Evolutionary conservation across 2,329 filamentous ascomycete species (phyloP).

Genomic region (Phaeoacremonium minimum): DNA sequence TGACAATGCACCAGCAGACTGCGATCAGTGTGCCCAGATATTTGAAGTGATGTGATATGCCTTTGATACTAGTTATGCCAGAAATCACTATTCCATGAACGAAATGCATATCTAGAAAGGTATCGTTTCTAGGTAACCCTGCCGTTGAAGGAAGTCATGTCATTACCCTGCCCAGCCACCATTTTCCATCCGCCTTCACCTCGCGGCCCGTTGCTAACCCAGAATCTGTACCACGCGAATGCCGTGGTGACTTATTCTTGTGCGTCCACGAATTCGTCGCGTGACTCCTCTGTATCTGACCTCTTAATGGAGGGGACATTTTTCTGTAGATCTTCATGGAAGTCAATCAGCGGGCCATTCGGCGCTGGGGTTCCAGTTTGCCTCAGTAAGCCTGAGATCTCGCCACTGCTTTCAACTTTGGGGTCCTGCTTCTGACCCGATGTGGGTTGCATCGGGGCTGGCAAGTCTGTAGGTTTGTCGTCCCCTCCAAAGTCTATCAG

Average conservation of each 20-base stretch:
- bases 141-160: no score
- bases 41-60: no score
- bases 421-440: constrained; percentile 3
- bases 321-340: constrained; percentile 49
- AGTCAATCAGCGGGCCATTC: constrained; percentile 51
- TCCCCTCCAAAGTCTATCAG: constrained; percentile 56
- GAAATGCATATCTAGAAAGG: background rate
- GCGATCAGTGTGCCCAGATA: no score
- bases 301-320: constrained; percentile 34
- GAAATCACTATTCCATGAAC: background rate
- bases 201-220: no score
- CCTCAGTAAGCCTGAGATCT: constrained; percentile 38
- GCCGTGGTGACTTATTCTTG: constrained; percentile 14
- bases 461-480: constrained; percentile 15
- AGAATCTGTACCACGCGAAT: background rate
- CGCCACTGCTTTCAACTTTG: constrained; percentile 18
- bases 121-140: background rate
- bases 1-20: no score
- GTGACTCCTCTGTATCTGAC: constrained; percentile 27
- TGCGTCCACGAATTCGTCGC: constrained; percentile 35
- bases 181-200: background rate
- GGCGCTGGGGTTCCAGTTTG: constrained; percentile 39
- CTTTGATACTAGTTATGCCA: background rate
- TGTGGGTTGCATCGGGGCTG: constrained; percentile 5
- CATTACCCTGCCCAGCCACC: background rate